Base-by-base conservation (phyloP, 139 green algal genomes). In the Deuterostichococcus epilithicus region DNA sequence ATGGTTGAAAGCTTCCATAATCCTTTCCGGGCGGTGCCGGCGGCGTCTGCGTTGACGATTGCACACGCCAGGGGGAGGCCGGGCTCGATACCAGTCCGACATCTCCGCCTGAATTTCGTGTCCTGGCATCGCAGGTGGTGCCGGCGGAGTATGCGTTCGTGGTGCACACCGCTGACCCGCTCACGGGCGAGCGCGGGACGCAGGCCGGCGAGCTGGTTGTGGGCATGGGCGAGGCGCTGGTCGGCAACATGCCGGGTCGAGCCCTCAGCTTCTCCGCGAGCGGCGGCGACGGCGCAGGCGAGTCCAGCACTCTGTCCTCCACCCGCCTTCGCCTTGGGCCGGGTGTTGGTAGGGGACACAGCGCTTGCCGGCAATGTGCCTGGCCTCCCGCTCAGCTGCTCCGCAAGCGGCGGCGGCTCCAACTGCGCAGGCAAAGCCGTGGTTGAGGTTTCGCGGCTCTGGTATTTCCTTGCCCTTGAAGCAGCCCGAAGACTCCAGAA, bases 61-160 rank as follows among this genome's bases (percentile, higher is more conserved):
- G 8, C 42, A 52, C 42, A 13, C 8, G 42, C 42, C 42, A 52
- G 10, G 42, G 10, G 42, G 10, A 8, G 42, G 42, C 42, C 8
- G 42, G 10, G 10, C 13, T 8, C 42, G 8, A 13, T 13, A 52
- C 10, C 42, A 52, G 10, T 52, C 42, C 42, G 10, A 52, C 42
- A 52, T 52, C 42, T 52, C 42, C 42, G 8, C 42, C 42, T 52
- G 42, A 8, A 52, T 52, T 8, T n/a, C n/a, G n/a, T n/a, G n/a
- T n/a, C 5, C 15, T 15, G 23, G 2, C 44, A 63, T 65, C 39
- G 68, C 80, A 92, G 85, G 83, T 95, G 28, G 80, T 94, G 28
- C 87, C 90, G 47, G 88, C 86, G 15, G 77, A 91, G 34, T 97
- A 97, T 85, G 91, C 94, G 1, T 98, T 97, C 82, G 94, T 98